Evolutionary conservation across 2,329 filamentous ascomycete species (phyloP), one percentile per base, ranked within the genome.

Genomic region (Knufia fluminis): DNA sequence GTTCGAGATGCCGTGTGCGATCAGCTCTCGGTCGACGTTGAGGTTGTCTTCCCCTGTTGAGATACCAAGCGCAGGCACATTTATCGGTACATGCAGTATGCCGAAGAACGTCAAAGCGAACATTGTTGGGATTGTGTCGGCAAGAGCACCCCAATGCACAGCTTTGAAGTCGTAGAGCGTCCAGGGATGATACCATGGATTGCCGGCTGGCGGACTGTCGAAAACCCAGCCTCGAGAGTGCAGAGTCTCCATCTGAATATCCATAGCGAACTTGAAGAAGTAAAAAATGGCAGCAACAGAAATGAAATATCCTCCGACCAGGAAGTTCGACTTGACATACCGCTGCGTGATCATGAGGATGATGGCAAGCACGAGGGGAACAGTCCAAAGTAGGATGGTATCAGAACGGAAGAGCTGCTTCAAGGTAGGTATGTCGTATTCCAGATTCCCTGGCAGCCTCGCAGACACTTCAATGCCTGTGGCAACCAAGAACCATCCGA

Each of bases 111-210:
- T 97, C 53, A 98, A 71, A 0, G 92, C 92, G 60, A 98, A 82
- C 86, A 98, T 97, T 24, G 92, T 90, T 1, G 92, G 92, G 24
- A 96, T 76, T 1, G 85, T 90, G 60, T 89, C 82, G n/a, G 75
- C 70, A 43, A 98, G 77, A 2, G 91, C 92, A 39, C 77, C 75
- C 85, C 87, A 95, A 58, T 90, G 79, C 2, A 97, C 85, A 20
- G 83, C 74, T 43, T 82, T 74, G 60, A 95, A 87, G 61, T 92
- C 83, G 68, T 95, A 98, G 42, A 97, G 77, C 0, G 88, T 94
- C 69, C 95, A 98, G 61, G 98, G 98, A 64, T 92, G 89, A 79
- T 92, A 98, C 80, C 94, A 98, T 0, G 92, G 89, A 59, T 94
- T 87, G 10, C 80, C 85, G 8, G 83, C 83, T 40, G 85, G 83